Evolutionary conservation across 208 protist species (phyloP), one percentile per base, ranked within the genome.

Genomic region (Angomonas deanei): DNA sequence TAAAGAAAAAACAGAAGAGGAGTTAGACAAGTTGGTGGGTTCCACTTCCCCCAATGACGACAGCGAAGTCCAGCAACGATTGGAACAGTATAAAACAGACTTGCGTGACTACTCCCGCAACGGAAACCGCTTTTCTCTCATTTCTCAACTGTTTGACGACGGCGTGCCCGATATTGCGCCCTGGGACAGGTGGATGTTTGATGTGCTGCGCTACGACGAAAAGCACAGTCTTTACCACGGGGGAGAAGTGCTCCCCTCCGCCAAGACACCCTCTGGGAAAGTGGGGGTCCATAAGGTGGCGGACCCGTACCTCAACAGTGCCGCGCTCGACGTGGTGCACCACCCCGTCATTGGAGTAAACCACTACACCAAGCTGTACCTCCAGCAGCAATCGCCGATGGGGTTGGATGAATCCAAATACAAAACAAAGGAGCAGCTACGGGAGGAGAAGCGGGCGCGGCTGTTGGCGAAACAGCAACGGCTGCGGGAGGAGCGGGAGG

Each of bases 101-200:
- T 46, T 89, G 19, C 75, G 48, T 13, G 0, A 1, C 19, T 74
- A 77, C 42, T 66, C 63, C 47, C 31, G 15, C 48, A 23, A 49
- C 26, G 52, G 52, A 1, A 68, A 80, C 2, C 64, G 57, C 1
- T 72, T 78, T 66, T 89, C 82, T 6, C 42, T 89, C 17, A 46
- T 86, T 0, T 62, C 36, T 28, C 63, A 70, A 32, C 72, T 90
- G 33, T 85, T 88, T 59, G 56, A 38, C 0, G 72, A 86, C 13
- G 86, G 86, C 27, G 82, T 93, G 48, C 86, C 86, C 0, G 86
- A 93, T 61, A 77, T 93, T 15, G 82, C 91, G 66, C 87, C 87
- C 66, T 93, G 87, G 84, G 87, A 93, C 60, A 60, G 74, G 19
- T 91, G 82, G 82, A 78, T 80, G 15, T 81, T 81, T 26, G 49